Percentiles rank a stretch among this genome's conserved stretches.
phyloP scores from a whole-genome alignment of 345 rosid species.

The Hevea brasiliensis region DNA sequence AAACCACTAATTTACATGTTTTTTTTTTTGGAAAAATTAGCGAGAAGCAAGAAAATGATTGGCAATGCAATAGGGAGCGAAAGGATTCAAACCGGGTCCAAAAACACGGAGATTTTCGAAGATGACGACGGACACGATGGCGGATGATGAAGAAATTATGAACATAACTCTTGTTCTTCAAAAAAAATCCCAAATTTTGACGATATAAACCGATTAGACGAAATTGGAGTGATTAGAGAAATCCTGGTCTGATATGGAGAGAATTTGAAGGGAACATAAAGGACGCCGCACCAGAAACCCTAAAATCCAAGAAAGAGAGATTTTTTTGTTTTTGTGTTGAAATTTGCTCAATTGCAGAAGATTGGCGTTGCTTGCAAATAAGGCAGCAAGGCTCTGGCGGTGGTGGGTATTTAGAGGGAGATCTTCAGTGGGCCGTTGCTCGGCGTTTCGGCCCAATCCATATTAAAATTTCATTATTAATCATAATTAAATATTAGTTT shows the following conservation, averaged over 20 bases:
- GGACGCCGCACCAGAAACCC: no score
- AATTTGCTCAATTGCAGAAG: no score
- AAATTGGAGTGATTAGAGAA: not conserved
- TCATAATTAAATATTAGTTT: no score
- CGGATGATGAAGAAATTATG: constrained; percentile 41
- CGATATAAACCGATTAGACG: not conserved
- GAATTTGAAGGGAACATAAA: constrained; percentile 9
- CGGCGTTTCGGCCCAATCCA: no score
- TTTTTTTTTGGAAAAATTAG: constrained; percentile 27
- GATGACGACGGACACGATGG: constrained; percentile 30
- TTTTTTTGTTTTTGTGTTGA: no score
- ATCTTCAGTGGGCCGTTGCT: no score
- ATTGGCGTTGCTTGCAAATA: no score
- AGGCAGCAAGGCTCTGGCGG: no score
- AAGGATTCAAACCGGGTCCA: constrained; percentile 95
- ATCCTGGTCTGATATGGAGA: constrained; percentile 5
- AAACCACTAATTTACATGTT: constrained; percentile 16
- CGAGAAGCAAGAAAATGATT: constrained; percentile 66
- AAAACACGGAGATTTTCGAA: constrained; percentile 69
- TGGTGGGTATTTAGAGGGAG: no score
- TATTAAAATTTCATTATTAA: no score
- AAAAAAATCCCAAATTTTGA: not conserved
- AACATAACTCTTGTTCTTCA: constrained; percentile 41
- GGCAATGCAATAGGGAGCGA: constrained; percentile 84
- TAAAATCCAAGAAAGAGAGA: no score